Evolutionary conservation across 768 basidiomycete genomes (phyloP).

Genomic region (Amanita rimosa): DNA sequence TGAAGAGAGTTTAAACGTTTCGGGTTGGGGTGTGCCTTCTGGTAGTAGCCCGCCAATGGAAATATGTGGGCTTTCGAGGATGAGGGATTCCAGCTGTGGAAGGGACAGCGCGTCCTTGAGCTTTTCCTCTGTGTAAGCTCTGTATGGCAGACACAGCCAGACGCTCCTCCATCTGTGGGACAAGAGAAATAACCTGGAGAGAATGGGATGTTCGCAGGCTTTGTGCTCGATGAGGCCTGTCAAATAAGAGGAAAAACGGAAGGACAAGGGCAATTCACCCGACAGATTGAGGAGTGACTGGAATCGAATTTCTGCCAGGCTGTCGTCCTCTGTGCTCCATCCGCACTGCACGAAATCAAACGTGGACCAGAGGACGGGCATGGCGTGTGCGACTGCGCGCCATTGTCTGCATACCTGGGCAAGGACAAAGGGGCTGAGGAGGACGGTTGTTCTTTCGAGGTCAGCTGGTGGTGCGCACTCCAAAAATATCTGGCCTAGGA

Average conservation of each 20-base stretch:
- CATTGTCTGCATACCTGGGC: constrained; percentile 2
- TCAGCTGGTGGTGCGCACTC: background rate
- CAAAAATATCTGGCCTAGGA: background rate
- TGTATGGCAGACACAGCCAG: background rate
- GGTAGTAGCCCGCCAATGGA: background rate
- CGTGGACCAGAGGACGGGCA: background rate
- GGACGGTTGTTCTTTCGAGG: background rate
- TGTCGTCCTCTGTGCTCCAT: background rate
- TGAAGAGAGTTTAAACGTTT: background rate
- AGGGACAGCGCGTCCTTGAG: background rate
- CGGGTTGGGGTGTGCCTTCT: background rate
- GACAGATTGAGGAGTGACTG: background rate
- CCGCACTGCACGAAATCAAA: background rate
- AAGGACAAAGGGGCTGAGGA: background rate
- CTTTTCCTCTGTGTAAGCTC: background rate
- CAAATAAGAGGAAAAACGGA: background rate
- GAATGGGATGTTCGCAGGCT: background rate
- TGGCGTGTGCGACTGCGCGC: background rate
- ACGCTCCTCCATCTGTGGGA: background rate
- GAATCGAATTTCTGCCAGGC: background rate
- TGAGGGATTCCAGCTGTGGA: background rate
- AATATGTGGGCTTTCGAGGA: background rate
- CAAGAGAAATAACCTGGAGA: background rate
- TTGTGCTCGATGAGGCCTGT: background rate
- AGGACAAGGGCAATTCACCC: background rate